Percentiles rank a stretch among this genome's conserved stretches.
Conservation (phyloP, 2,329 filamentous ascomycete genomes). For the Ophiosphaerella herpotricha region DNA sequence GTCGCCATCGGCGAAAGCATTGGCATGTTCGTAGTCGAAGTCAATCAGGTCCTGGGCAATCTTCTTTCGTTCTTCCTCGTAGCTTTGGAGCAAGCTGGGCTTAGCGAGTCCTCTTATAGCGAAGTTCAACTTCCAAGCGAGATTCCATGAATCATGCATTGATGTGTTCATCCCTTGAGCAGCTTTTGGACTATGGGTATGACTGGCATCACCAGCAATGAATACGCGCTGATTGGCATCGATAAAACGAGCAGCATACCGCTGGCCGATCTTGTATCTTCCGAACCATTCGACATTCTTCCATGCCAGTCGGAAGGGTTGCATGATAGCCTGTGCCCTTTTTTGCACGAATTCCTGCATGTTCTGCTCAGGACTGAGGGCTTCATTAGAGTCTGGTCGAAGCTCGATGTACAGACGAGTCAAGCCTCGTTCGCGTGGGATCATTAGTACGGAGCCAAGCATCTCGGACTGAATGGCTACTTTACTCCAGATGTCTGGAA, state of each 20-base stretch:
- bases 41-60: slow-evolving; percentile 52
- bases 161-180: slow-evolving; percentile 53
- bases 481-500: slow-evolving; percentile 77
- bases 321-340: slow-evolving; percentile 58
- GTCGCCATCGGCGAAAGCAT: slow-evolving; percentile 64
- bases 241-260: slow-evolving; percentile 53
- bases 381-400: slow-evolving; percentile 42
- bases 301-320: slow-evolving; percentile 53
- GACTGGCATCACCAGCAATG: slow-evolving; percentile 56
- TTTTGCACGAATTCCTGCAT: slow-evolving; percentile 73
- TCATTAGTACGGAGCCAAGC: slow-evolving; percentile 72
- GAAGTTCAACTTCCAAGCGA: slow-evolving; percentile 52
- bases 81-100: slow-evolving; percentile 44
- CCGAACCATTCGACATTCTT: slow-evolving; percentile 57
- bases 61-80: slow-evolving; percentile 49
- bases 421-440: slow-evolving; percentile 74
- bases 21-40: slow-evolving; percentile 55
- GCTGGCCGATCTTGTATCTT: slow-evolving; percentile 56
- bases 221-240: slow-evolving; percentile 51
- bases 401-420: slow-evolving; percentile 64
- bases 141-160: slow-evolving; percentile 52
- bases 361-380: slow-evolving; percentile 37
- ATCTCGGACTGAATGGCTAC: slow-evolving; percentile 70
- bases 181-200: slow-evolving; percentile 50
- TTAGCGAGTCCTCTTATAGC: slow-evolving; percentile 46